Percentiles rank a stretch among this genome's conserved stretches.
Evolutionary conservation across 2,329 filamentous ascomycete species (phyloP).

Genomic region (Verticillium dahliae): DNA sequence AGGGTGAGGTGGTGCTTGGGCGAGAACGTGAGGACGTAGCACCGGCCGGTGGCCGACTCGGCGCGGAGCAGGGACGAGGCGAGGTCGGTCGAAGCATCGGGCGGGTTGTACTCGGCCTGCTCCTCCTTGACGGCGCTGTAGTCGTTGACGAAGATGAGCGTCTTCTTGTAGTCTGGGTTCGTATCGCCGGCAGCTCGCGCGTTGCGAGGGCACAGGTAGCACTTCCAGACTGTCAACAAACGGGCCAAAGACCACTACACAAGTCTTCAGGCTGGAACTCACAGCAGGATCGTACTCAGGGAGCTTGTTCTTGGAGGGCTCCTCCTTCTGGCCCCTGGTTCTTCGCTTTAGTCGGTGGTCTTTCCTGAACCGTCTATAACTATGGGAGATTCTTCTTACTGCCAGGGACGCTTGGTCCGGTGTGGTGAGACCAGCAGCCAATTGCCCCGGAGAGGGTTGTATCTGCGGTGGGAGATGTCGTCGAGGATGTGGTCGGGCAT

Average conservation of each 20-base stretch:
- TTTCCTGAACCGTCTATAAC: background rate
- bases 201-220: conserved; percentile 93
- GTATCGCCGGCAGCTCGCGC: conserved; percentile 76
- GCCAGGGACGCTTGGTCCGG: conserved; percentile 94
- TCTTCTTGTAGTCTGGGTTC: conserved; percentile 81
- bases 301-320: conserved; percentile 57
- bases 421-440: conserved; percentile 96
- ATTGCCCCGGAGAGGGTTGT: conserved; percentile 82
- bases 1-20: conserved; percentile 85
- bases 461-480: conserved; percentile 94
- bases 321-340: conserved; percentile 69
- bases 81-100: conserved; percentile 43
- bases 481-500: conserved; percentile 78
- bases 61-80: conserved; percentile 73
- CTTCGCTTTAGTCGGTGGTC: background rate
- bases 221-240: conserved; percentile 41
- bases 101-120: conserved; percentile 66
- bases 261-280: conserved; percentile 13
- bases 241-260: background rate
- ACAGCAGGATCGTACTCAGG: conserved; percentile 76
- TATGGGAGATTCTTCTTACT: conserved; percentile 53
- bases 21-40: conserved; percentile 94
- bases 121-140: conserved; percentile 95
- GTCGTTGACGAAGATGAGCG: conserved; percentile 95
- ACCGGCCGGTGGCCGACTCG: conserved; percentile 85